phyloP scores from a whole-genome alignment of 73 alveolate species.

The Paramecium biaurelia region DNA sequence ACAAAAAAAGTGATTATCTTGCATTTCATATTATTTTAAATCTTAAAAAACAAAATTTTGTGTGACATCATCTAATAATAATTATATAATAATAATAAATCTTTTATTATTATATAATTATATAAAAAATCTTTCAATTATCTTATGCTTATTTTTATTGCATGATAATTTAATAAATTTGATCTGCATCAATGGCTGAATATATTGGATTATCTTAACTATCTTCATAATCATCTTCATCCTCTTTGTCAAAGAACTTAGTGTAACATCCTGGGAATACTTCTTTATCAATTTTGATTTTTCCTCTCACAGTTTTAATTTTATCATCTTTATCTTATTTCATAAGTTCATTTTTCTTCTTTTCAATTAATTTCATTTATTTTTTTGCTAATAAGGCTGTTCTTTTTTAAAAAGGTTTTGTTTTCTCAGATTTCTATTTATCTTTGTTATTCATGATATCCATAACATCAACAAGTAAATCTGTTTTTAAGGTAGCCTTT shows the following conservation, averaged over 20 bases:
- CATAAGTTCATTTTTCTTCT: background rate
- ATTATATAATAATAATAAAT: background rate
- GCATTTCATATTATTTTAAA: background rate
- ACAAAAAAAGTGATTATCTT: background rate
- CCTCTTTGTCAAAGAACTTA: constrained; percentile 23
- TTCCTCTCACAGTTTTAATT: constrained; percentile 44
- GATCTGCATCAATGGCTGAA: background rate
- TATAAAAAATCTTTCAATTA: background rate
- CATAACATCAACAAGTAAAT: background rate
- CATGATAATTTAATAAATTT: background rate
- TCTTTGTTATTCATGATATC: background rate
- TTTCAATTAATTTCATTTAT: background rate
- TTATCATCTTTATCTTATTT: background rate
- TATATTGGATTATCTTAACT: background rate
- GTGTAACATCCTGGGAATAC: constrained; percentile 54
- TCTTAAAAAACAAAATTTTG: background rate
- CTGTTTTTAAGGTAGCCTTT: background rate
- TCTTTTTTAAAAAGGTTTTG: background rate
- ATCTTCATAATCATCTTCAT: constrained; percentile 30
- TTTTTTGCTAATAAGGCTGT: background rate
- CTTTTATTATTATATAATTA: background rate
- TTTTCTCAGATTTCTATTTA: background rate
- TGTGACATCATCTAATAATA: background rate
- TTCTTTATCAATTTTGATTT: constrained; percentile 4
- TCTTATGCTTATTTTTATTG: background rate